Conservation (phyloP, 768 basidiomycete species). For the Tricholoma hemisulphureum region DNA sequence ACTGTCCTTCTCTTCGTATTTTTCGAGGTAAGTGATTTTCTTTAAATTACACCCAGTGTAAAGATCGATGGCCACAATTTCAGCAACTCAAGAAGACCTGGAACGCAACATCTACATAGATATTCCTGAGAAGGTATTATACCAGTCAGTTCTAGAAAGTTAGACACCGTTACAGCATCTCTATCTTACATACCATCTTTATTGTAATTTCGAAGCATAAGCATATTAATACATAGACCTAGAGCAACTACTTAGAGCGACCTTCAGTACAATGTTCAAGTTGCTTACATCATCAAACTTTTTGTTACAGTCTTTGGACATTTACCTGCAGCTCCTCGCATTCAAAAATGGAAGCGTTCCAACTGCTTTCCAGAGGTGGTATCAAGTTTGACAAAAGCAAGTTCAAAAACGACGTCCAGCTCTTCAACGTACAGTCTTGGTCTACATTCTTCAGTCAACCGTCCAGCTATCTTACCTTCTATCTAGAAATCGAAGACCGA, state of each 20-base stretch:
- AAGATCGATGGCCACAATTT: constrained; percentile 7
- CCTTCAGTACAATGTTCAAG: no score
- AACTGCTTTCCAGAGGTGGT: constrained; percentile 84
- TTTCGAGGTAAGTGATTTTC: constrained; percentile 54
- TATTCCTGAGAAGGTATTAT: neutral
- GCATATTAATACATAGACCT: no score
- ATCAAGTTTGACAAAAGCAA: constrained; percentile 74
- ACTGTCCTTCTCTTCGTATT: constrained; percentile 84
- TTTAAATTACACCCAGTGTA: neutral
- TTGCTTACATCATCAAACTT: neutral
- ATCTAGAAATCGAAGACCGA: constrained; percentile 16
- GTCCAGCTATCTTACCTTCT: neutral
- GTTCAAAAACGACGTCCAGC: constrained; percentile 65
- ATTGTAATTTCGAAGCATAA: no score
- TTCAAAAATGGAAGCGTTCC: constrained; percentile 93
- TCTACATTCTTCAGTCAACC: constrained; percentile 4
- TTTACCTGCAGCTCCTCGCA: no score
- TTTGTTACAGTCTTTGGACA: no score
- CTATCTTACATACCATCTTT: neutral
- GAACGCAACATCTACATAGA: constrained; percentile 28
- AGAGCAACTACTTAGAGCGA: no score
- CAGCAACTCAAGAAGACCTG: constrained; percentile 75
- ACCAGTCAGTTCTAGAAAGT: neutral
- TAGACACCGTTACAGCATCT: neutral
- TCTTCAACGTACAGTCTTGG: constrained; percentile 60